Percentiles rank a stretch among this genome's conserved stretches.
Evolutionary conservation across 257 asterid species (phyloP).

Genomic region (Solanum sparsipilum): DNA sequence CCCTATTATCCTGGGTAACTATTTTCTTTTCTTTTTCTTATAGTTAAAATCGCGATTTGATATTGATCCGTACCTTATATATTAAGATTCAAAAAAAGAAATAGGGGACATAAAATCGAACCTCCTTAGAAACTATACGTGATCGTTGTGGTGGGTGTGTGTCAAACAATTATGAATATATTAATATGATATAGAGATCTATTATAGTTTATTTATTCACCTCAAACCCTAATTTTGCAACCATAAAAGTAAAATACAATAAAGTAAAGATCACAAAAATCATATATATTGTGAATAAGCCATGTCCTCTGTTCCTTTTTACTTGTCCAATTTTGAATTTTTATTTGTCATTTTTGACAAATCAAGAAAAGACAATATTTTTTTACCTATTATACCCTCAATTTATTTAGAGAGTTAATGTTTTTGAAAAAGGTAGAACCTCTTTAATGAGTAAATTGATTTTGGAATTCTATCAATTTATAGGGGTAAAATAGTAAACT

Average conservation of each 20-base stretch:
- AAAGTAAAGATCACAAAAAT: neutral
- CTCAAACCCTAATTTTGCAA: neutral
- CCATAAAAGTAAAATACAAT: neutral
- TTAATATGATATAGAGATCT: neutral
- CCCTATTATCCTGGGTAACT: slow-evolving; percentile 13
- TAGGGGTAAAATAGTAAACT: too few species aligned
- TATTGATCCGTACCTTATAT: neutral
- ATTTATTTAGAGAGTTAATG: too few species aligned
- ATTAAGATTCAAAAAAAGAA: neutral
- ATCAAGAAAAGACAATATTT: too few species aligned
- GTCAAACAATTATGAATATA: neutral
- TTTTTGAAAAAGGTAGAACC: too few species aligned
- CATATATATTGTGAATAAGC: neutral
- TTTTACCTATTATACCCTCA: too few species aligned
- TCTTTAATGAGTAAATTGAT: too few species aligned
- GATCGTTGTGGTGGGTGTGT: neutral
- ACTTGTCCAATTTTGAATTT: too few species aligned
- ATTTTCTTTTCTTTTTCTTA: neutral
- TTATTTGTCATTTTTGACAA: too few species aligned
- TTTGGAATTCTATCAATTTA: too few species aligned
- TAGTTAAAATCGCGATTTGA: neutral
- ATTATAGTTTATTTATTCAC: neutral
- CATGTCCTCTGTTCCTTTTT: too few species aligned
- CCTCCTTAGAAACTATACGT: neutral
- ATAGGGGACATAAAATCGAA: neutral